Base-by-base conservation (phyloP, 116 monocot species). In the Trichopus zeylanicus region DNA sequence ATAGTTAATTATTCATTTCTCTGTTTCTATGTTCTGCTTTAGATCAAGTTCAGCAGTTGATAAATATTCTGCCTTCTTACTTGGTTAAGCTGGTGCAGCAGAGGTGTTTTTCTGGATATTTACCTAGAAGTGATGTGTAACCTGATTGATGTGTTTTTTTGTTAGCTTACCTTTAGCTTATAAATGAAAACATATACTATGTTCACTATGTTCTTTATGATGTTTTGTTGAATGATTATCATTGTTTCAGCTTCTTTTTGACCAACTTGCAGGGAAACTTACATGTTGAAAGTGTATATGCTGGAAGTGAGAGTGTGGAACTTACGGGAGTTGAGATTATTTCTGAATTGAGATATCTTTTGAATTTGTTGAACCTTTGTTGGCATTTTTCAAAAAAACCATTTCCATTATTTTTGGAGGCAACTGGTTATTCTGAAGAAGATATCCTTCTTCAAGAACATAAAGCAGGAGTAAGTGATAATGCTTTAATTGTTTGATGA, bases 321-420 rank as follows among this genome's bases (percentile, higher is more conserved):
- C 84, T 91, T 61, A 74, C 48, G 68, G 97, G 91, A 56, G 37
- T 46, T 55, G 54, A 75, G 60, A 71, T 91, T 38, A 63, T 67
- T 56, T 55, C 59, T 27, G 91, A 97, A 54, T 59, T 97, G 30
- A 87, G 57, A 28, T 77, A 87, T 70, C 81, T 91, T 38, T 73
- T 97, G 56, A 77, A 81, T 73, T 73, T 97, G 64, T 75, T 97
- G 63, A 91, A 61, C n/a, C 74, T 91, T 32, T 97, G 87, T 73
- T 91, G 87, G 91, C 97, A 97, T 87, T 97, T 97, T 61, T 97
- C 97, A 1, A 97, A 97, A 57, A 97, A 97, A 33, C 87, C 97
- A 66, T 97, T 97, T 57, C 81, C 84, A 15, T 68, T 84, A 59
- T 97, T 97, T 82, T 69, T 97, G 72, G 87, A 90, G 72, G 84